Evolutionary conservation across 1,139 yeast species (phyloP), one percentile per base, ranked within the genome.

Genomic region (Geotrichum cucujoidarum): DNA sequence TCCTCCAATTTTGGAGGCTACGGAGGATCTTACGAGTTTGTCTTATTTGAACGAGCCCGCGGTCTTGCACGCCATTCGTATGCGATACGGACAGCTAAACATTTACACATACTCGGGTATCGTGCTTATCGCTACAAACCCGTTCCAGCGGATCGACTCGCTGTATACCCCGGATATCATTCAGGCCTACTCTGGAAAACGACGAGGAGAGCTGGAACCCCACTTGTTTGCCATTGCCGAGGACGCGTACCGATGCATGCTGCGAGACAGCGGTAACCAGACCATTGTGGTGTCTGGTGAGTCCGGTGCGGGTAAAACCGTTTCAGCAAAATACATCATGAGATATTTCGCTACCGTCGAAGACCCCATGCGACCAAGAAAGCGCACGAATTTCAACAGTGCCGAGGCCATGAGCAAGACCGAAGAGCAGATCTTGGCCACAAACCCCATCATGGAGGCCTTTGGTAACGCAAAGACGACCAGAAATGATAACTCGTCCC

Each of bases 391-490:
- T 27, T 20, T 29, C 21, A 40, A 37, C 20, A 45, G 45, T 20
- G 72, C 72, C 53, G 77, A 81, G 42, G 94, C 88, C 57, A 82
- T 92, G 83, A 83, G 95, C 40, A 86, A 83, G 53, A 94, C 94
- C 30, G 98, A 92, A 69, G 85, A 87, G 63, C 96, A 87, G 70
- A 94, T 92, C 50, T 75, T 92, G 62, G 98, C 98, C 14, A 92
- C 98, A 1, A 92, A 92, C 65, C 98, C 98, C 4, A 92, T 92
- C 60, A 89, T 92, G 94, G 98, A 92, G 70, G 95, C 97, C 1
- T 92, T 92, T 67, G 98, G 98, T 74, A 92, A 92, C 65, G 97
- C 98, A n/a, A 92, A 92, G 67, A 92, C 98, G 3, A 89, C 95
- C 2, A 81, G 98, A 72, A 92, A 92, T 65, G 97, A 92, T 68